Percentiles rank a stretch among this genome's conserved stretches.
phyloP scores from a whole-genome alignment of 2,329 filamentous ascomycete genomes.

The Didymella exigua region DNA sequence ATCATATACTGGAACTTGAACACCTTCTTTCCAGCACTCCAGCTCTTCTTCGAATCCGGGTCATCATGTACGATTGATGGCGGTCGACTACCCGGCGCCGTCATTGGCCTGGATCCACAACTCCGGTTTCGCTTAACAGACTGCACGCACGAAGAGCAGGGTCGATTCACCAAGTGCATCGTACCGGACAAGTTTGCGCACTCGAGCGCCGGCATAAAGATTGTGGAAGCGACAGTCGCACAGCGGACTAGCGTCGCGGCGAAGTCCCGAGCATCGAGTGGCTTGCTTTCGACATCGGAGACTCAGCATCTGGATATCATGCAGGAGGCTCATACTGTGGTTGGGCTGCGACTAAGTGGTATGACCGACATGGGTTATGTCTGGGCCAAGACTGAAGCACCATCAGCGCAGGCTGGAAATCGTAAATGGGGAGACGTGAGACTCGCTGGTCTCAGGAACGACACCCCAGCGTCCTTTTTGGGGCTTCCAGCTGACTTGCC shows the following conservation, averaged over 20 bases:
- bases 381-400: constrained; percentile 21
- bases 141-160: constrained; percentile 35
- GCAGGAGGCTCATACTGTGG: constrained; percentile 28
- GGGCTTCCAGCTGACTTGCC: constrained; percentile 12
- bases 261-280: neutral
- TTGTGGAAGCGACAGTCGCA: constrained; percentile 28
- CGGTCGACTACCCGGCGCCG: constrained; percentile 18
- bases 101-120: constrained; percentile 30
- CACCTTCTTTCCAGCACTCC: constrained; percentile 38
- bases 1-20: constrained; percentile 38
- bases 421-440: constrained; percentile 31
- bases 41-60: constrained; percentile 41
- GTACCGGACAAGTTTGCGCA: constrained; percentile 22
- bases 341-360: constrained; percentile 35
- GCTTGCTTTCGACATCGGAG: neutral
- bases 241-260: constrained; percentile 31
- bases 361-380: constrained; percentile 34
- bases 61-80: constrained; percentile 35
- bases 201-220: constrained; percentile 19
- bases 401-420: neutral
- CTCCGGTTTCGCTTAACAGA: constrained; percentile 40
- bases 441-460: constrained; percentile 27
- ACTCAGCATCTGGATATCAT: constrained; percentile 5
- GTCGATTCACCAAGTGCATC: constrained; percentile 22
- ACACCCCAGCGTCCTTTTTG: constrained; percentile 30